These are phyloP conservation scores for Paraphoma chrysanthemicola DNA, from an alignment of 2,329 filamentous ascomycete species.

Conservation along the genomic window DNA sequence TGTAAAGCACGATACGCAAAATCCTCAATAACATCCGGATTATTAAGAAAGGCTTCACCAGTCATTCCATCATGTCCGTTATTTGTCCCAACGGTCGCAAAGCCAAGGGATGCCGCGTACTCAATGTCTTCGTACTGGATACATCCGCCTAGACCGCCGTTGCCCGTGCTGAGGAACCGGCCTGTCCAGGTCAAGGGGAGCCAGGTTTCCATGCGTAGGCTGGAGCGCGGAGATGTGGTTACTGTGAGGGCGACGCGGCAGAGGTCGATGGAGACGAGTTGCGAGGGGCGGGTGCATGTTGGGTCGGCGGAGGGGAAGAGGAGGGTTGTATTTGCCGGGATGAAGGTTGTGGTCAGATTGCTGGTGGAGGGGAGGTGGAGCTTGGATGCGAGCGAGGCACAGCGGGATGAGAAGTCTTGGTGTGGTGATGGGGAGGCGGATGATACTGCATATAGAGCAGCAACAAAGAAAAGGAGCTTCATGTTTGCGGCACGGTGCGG, in stretches of 20 bases:
- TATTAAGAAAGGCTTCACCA: constrained; percentile 55
- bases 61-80: constrained; percentile 53
- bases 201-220: constrained; percentile 55
- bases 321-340: background rate
- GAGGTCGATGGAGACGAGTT: background rate
- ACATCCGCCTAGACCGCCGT: constrained; percentile 52
- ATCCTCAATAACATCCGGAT: constrained; percentile 53
- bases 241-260: constrained; percentile 51
- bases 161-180: constrained; percentile 41
- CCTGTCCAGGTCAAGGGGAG: constrained; percentile 51
- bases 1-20: constrained; percentile 56
- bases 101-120: constrained; percentile 47
- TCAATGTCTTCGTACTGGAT: constrained; percentile 47
- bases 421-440: too few species aligned
- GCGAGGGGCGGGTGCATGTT: background rate
- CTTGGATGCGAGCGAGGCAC: background rate
- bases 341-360: background rate
- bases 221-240: constrained; percentile 47
- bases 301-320: background rate
- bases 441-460: too few species aligned
- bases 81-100: constrained; percentile 50
- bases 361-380: background rate
- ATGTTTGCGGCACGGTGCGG: too few species aligned
- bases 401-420: background rate
- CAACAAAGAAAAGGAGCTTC: too few species aligned